Evolutionary conservation across 2,329 filamentous ascomycete species (phyloP).

Genomic region (Aspergillus proliferans): DNA sequence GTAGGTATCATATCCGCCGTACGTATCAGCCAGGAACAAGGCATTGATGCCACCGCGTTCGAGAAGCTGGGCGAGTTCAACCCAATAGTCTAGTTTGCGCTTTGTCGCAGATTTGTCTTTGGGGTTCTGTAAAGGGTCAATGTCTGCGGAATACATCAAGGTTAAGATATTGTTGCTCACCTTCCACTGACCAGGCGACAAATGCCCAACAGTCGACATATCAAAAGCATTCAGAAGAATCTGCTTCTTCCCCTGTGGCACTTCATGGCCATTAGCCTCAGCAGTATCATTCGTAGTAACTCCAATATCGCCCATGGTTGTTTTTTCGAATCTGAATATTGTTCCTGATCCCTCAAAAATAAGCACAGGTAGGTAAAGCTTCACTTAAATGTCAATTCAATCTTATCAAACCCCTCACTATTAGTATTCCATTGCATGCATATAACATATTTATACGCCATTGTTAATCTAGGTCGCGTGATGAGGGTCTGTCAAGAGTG

Average conservation of each 20-base stretch:
- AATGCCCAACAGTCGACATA: constrained; percentile 59
- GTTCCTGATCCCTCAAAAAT: neutral
- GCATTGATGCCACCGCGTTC: constrained; percentile 59
- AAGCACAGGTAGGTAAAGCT: neutral
- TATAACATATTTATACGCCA: neutral
- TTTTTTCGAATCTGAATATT: neutral
- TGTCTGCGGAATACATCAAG: neutral
- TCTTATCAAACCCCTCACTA: neutral
- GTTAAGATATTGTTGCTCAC: constrained; percentile 24
- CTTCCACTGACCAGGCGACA: constrained; percentile 64
- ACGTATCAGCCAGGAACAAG: constrained; percentile 61
- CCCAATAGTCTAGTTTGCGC: constrained; percentile 57
- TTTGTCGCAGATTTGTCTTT: constrained; percentile 57
- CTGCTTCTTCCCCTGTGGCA: constrained; percentile 38
- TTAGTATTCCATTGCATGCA: neutral
- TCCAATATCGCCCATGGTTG: constrained; percentile 13
- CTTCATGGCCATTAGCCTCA: neutral
- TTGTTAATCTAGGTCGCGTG: neutral
- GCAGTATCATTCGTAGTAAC: neutral
- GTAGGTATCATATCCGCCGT: constrained; percentile 59
- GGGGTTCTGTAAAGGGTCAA: constrained; percentile 45
- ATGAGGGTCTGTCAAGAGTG: neutral
- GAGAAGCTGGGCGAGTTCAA: constrained; percentile 56
- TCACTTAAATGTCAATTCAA: too few species aligned
- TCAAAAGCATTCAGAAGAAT: constrained; percentile 61